Evolutionary conservation across 2,329 filamentous ascomycete species (phyloP).

Genomic region (Alternaria alternata): DNA sequence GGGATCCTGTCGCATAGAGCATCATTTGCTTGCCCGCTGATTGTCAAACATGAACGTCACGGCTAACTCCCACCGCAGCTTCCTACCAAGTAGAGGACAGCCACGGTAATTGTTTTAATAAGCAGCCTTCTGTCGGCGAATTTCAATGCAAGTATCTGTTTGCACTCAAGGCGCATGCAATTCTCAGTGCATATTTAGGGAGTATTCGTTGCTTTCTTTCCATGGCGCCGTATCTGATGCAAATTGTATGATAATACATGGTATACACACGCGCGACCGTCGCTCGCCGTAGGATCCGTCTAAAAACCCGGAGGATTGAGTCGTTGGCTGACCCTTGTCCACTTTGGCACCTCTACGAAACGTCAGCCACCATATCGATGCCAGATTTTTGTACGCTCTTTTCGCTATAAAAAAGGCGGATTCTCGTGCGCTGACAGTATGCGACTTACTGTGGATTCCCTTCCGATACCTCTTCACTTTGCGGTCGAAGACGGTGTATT

Average conservation of each 20-base stretch:
- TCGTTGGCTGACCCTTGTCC: slow-evolving; percentile 94
- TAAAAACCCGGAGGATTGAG: slow-evolving; percentile 95
- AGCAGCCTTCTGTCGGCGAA: background rate
- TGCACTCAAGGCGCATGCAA: background rate
- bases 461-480: slow-evolving; percentile 97
- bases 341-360: slow-evolving; percentile 68
- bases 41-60: background rate
- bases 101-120: background rate
- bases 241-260: slow-evolving; percentile 34
- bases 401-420: background rate
- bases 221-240: slow-evolving; percentile 26
- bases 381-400: background rate
- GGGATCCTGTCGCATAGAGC: background rate
- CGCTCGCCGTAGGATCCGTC: slow-evolving; percentile 20
- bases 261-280: slow-evolving; percentile 28
- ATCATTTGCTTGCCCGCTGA: background rate
- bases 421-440: too few species aligned
- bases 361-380: background rate
- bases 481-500: slow-evolving; percentile 97
- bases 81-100: background rate
- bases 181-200: background rate
- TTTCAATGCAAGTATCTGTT: background rate
- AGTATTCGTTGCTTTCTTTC: background rate
- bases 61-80: background rate
- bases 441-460: slow-evolving; percentile 91